phyloP scores from a whole-genome alignment of 306 rosid genomes.

The Sophora flavescens region DNA sequence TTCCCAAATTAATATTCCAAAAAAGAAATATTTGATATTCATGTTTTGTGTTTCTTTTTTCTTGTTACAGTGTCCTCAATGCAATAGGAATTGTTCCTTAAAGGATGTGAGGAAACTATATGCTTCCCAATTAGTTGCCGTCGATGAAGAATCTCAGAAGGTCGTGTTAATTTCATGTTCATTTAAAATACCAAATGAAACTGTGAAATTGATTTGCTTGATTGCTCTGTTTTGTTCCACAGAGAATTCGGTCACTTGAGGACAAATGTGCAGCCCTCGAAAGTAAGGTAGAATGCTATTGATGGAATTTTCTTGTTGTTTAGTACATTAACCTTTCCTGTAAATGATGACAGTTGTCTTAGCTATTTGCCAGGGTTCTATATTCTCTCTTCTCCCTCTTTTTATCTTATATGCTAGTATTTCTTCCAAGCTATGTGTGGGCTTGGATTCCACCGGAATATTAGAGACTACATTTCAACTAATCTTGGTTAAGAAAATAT shows the following conservation, averaged over 20 bases:
- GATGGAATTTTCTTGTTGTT: background rate
- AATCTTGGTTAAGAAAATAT: conserved; percentile 41
- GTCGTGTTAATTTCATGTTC: conserved; percentile 47
- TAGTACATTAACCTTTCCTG: background rate
- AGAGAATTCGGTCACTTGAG: conserved; percentile 78
- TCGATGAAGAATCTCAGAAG: conserved; percentile 81
- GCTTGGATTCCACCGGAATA: conserved; percentile 10
- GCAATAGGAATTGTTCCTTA: conserved; percentile 71
- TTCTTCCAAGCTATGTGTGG: conserved; percentile 9
- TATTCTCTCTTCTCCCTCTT: too few relatives aligned
- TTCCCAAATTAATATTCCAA: background rate
- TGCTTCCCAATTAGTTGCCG: conserved; percentile 64
- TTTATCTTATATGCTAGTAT: background rate
- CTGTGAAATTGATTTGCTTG: conserved; percentile 31
- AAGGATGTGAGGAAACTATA: conserved; percentile 84
- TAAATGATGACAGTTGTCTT: background rate
- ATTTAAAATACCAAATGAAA: background rate
- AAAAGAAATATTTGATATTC: background rate
- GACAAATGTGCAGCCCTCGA: conserved; percentile 72
- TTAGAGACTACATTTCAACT: conserved; percentile 26
- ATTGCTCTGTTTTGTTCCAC: conserved; percentile 32
- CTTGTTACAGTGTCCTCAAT: conserved; percentile 79
- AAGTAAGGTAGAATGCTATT: conserved; percentile 61
- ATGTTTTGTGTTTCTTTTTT: conserved; percentile 2
- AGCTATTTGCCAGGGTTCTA: background rate